Evolutionary conservation across 805 yeast genomes (phyloP), one percentile per base, ranked within the genome.

Genomic region (Yarrowia osloensis): DNA sequence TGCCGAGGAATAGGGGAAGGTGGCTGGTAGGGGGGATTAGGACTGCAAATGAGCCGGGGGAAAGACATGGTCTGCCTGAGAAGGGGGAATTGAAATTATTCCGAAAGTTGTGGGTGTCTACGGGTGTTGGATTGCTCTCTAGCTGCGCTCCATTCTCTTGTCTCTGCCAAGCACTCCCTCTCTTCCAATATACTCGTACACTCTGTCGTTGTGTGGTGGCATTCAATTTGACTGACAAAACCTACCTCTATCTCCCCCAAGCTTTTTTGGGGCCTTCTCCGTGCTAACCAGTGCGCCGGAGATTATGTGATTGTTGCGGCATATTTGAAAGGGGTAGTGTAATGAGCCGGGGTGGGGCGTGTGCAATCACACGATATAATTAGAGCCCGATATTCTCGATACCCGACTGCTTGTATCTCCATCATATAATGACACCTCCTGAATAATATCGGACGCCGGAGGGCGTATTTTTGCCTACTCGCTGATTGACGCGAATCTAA

Each of bases 1-100:
- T 17, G 66, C 66, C 66, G 54, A 61, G 66, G 44, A 44, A 44
- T 61, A 61, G 42, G 54, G 49, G 63, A 15, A 35, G 42, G 55
- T n/a, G 55, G 39, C 37, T 49, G 28, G 57, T 6, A 29, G 31
- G 21, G 11, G 35, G n/a, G 3, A 35, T 13, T 31, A 35, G 39
- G 19, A 17, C 7, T 3, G 39, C 19, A 40, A 22, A 22, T 22
- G 47, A 22, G 26, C 9, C 15, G 46, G 17, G 4, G n/a, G 19
- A 19, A 5, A 3, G 24, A 4, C 6, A 26, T 11, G 5, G 6
- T 8, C 4, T 40, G 46, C 26, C 1, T 19, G 7, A 40, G 3
- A 15, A 21, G 26, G 46, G 26, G 46, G 35, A 31, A 31, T 31
- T 31, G 35, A 11, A 6, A 11, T 7, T 11, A 11, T 2, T 35